phyloP scores from a whole-genome alignment of 257 asterid species.

The Gentiana straminea region DNA sequence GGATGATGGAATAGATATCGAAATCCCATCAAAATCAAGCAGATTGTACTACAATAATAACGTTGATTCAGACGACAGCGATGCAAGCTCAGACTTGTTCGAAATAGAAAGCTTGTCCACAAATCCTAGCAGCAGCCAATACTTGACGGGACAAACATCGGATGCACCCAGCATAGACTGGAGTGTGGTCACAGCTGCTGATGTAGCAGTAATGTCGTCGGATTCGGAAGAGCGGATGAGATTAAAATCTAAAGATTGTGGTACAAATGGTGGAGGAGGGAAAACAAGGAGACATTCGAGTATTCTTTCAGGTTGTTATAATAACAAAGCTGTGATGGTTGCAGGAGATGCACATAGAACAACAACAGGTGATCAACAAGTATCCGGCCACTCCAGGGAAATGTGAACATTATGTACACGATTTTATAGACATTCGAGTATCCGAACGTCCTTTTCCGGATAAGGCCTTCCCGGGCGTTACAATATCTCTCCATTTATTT shows the following conservation, averaged over 20 bases:
- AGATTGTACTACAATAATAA: conserved; percentile 31
- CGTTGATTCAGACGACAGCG: conserved; percentile 32
- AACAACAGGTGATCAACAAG: background rate
- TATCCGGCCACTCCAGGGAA: too few relatives aligned
- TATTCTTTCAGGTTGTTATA: conserved; percentile 56
- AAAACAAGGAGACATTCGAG: conserved; percentile 32
- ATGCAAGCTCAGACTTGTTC: conserved; percentile 70
- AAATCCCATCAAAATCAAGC: conserved; percentile 26
- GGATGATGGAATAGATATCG: conserved; percentile 52
- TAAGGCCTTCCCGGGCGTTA: too few relatives aligned
- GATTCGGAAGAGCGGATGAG: conserved; percentile 33
- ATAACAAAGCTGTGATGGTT: conserved; percentile 54
- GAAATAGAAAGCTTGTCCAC: conserved; percentile 72
- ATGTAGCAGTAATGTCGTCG: conserved; percentile 48
- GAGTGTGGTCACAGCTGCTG: conserved; percentile 79
- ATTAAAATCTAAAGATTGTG: conserved; percentile 5
- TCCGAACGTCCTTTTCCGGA: too few relatives aligned
- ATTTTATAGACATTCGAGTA: too few relatives aligned
- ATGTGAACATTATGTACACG: too few relatives aligned
- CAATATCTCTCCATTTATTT: too few relatives aligned
- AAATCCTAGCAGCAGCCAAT: conserved; percentile 21
- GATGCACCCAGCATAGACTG: conserved; percentile 74
- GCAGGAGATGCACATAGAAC: conserved; percentile 43
- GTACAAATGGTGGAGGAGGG: conserved; percentile 18
- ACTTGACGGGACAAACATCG: conserved; percentile 32